Evolutionary conservation across 805 yeast species (phyloP), one percentile per base, ranked within the genome.

Genomic region (Kodamaea hsintzibuensis): DNA sequence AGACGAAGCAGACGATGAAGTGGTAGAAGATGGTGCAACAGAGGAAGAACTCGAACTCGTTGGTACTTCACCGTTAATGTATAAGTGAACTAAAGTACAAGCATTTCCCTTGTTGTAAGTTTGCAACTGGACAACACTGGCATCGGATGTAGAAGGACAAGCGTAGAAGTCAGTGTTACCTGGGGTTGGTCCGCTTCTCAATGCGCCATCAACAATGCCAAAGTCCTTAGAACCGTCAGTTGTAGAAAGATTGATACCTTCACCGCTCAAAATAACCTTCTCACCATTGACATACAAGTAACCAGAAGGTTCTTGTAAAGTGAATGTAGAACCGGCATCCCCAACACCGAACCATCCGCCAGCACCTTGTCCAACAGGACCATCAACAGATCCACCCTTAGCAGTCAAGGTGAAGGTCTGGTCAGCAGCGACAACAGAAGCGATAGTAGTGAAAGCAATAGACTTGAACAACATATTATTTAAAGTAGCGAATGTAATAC

Each of bases 241-340:
- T 47, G 51, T 53, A 17, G 60, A 53, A 33, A 60, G 54, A 16
- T 16, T 35, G 19, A 65, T 52, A 47, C 69, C 68, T 1, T 53
- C 55, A 1, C 60, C 56, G 44, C 14, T 27, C 18, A 52, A 38
- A n/a, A 68, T 57, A 51, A 60, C 59, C 42, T 19, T 14, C 40
- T 60, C 39, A 42, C 66, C 71, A 40, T 53, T 57, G 49, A 60
- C 60, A 30, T 10, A n/a, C 49, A 50, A 43, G 61, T 58, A 69
- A 10, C 75, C 75, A 48, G 64, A 55, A 37, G 76, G 74, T 50
- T 67, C 69, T 45, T 59, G 55, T 60, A 71, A 70, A 50, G 49
- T 47, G 57, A 66, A 64, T 5, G 44, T 17, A 39, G 59, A 42
- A 30, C 61, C 65, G 49, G 63, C 50, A 7, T 40, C 30, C 19